Evolutionary conservation across 2,329 filamentous ascomycete genomes (phyloP).

Genomic region (Cryphonectria radicalis): DNA sequence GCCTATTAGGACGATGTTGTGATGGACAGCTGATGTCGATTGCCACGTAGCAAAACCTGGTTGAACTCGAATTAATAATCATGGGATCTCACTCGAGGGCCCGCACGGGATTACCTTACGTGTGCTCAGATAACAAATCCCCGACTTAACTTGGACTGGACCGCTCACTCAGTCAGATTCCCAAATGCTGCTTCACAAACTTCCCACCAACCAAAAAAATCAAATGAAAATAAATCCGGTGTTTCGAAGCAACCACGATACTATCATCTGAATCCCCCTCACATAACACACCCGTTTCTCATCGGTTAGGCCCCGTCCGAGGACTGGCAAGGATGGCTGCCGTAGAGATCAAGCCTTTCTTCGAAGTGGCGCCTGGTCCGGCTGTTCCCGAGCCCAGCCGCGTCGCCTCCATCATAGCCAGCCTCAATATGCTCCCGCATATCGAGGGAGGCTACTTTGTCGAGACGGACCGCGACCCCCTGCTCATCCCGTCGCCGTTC

Average conservation of each 20-base stretch:
- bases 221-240: neutral
- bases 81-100: neutral
- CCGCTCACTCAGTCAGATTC: neutral
- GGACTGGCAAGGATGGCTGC: neutral
- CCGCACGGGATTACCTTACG: too few species aligned
- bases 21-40: neutral
- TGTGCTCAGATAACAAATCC: neutral
- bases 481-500: conserved; percentile 60
- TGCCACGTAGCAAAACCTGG: neutral
- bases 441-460: conserved; percentile 68
- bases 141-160: neutral
- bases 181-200: neutral
- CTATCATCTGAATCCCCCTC: neutral
- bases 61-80: neutral
- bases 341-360: conserved; percentile 16
- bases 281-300: neutral
- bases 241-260: neutral
- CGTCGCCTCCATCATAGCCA: conserved; percentile 35
- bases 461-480: conserved; percentile 61
- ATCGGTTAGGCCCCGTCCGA: neutral
- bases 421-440: conserved; percentile 57
- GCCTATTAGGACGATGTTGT: neutral
- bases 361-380: neutral
- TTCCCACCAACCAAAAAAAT: neutral
- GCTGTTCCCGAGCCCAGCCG: conserved; percentile 25